Evolutionary conservation across 768 basidiomycete genomes (phyloP), one percentile per base, ranked within the genome.

Genomic region (Pulveroboletus ravenelii): DNA sequence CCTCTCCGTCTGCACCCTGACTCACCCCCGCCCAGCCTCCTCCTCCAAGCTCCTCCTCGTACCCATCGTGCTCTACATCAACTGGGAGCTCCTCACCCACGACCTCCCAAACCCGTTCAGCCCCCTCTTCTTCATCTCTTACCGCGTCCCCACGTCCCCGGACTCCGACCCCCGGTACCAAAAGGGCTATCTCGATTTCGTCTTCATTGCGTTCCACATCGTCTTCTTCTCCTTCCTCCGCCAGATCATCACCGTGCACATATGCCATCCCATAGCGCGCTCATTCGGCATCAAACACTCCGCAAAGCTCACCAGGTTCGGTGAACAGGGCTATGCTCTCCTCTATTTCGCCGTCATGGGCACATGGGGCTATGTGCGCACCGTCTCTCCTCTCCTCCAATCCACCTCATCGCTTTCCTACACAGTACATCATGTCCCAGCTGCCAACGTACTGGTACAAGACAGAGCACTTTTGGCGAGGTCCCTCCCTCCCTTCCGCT

Each of bases 191-290:
- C 69, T 79, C 52, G 95, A 98, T 63, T 54, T 93, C 9, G 62
- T 77, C 14, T 99, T 99, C 70, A 59, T 97, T 41, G 76, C 77
- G 3, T 94, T 90, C 69, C 75, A 94, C 62, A 74, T 97, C 67
- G 72, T 98, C 44, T 82, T 95, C 60, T 98, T 87, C 72, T 94
- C 92, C 2, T 88, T 93, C 64, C 57, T 93, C 38, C 84, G 95
- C 29, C 93, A 97, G 69, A 61, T 74, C 39, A 63, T 92, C 65
- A 80, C 85, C 15, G 56, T 87, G 61, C 79, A 78, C 48, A 32
- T 91, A 10, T 81, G 83, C 39, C 72, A 73, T 20, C 89, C 87
- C 2, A 56, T 93, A 34, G 93, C 87, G 0, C 77, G 73, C 31
- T 74, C 76, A 51, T 82, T 86, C 48, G 87, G 93, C 2, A 78